These are phyloP conservation scores for Ogataea haglerorum DNA, from an alignment of 805 yeast genomes.

Conservation along the genomic window DNA sequence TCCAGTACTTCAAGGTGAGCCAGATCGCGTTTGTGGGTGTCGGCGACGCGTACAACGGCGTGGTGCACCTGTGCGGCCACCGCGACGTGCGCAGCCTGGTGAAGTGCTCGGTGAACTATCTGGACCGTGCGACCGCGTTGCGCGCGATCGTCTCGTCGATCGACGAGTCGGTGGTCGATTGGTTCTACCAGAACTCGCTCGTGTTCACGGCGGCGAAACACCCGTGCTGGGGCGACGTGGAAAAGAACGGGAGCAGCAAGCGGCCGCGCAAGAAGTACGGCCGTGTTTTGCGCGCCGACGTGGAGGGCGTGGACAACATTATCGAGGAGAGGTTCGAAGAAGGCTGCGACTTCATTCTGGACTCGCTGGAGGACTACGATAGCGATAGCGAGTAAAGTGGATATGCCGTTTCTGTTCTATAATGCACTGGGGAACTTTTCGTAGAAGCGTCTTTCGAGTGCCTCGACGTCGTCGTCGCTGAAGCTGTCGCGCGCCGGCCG, in stretches of 20 bases:
- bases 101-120: constrained; percentile 65
- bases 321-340: constrained; percentile 82
- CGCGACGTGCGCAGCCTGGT: constrained; percentile 62
- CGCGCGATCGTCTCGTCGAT: constrained; percentile 79
- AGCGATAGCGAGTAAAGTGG: constrained; percentile 33
- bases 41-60: constrained; percentile 85
- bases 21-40: constrained; percentile 79
- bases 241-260: constrained; percentile 39
- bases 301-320: constrained; percentile 72
- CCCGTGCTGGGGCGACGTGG: constrained; percentile 67
- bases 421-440: constrained; percentile 61
- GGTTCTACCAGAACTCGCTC: constrained; percentile 86
- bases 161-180: constrained; percentile 86
- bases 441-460: constrained; percentile 54
- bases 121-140: constrained; percentile 62
- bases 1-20: constrained; percentile 68
- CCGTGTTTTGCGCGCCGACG: constrained; percentile 71
- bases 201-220: constrained; percentile 74
- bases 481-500: not conserved
- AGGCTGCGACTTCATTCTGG: constrained; percentile 77
- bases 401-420: constrained; percentile 19
- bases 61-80: constrained; percentile 85
- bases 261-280: constrained; percentile 91
- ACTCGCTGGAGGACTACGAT: constrained; percentile 68
- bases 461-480: constrained; percentile 46